A percentile compares a stretch with the other conserved stretches of the same genome.
These are phyloP conservation scores for Lobulomyces angularis DNA, from an alignment of 192 early-diverging fungal species.

Conservation along the genomic window DNA sequence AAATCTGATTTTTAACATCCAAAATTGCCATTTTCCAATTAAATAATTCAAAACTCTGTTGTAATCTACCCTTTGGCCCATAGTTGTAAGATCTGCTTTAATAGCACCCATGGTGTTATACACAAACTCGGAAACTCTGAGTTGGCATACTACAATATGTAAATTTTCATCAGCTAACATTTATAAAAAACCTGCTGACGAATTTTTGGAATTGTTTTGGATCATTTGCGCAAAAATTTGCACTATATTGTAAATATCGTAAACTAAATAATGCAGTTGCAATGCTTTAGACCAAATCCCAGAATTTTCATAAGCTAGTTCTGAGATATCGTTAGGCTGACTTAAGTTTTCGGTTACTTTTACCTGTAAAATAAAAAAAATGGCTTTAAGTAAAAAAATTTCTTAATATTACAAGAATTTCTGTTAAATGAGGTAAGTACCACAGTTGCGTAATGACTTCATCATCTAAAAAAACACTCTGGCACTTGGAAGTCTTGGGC, in stretches of 20 bases:
- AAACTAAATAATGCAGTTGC: constrained; percentile 22
- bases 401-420: constrained; percentile 23
- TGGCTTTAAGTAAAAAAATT: too few relatives aligned
- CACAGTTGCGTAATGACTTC: too few relatives aligned
- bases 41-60: constrained; percentile 21
- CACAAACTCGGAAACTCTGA: constrained; percentile 39
- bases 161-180: constrained; percentile 1
- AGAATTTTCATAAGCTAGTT: constrained; percentile 9
- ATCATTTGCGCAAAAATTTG: constrained; percentile 21
- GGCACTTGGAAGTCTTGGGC: too few relatives aligned
- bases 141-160: constrained; percentile 17
- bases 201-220: constrained; percentile 33
- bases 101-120: constrained; percentile 25
- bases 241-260: constrained; percentile 26
- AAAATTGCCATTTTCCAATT: constrained; percentile 28
- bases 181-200: constrained; percentile 15
- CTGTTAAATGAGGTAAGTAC: constrained; percentile 39
- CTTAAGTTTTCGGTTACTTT: too few relatives aligned
- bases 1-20: constrained; percentile 31
- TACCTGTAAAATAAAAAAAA: too few relatives aligned
- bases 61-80: constrained; percentile 28
- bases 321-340: too few relatives aligned
- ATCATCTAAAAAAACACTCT: too few relatives aligned
- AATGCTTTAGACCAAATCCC: constrained; percentile 20
- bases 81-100: constrained; percentile 34